Base-by-base conservation (phyloP, 2,329 filamentous ascomycete genomes). In the Fusarium haematococcum region DNA sequence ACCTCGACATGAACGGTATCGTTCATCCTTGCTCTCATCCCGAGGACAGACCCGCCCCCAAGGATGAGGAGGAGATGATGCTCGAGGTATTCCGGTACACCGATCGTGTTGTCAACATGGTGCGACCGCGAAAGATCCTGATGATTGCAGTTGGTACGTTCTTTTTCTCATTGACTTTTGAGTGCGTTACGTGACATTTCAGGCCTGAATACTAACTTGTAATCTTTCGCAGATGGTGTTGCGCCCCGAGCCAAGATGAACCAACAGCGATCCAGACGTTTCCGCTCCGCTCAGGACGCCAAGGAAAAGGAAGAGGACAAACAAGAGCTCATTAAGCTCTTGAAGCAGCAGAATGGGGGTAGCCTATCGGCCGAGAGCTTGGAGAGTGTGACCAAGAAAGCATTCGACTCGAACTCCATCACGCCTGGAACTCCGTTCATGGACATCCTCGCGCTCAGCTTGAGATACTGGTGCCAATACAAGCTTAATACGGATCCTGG, bases 171-270 rank as follows among this genome's bases (percentile, higher is more conserved):
- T 41, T 18, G 7, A 7, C 48, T n/a, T 59, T 27, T 6, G 10
- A 10, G 9, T 7, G n/a, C 7, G n/a, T 7, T n/a, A 18, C 25
- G 5, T n/a, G 27, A 16, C 16, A 35, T 16, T 11, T n/a, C n/a
- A 18, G 9, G 16, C 10, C 13, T 33, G 6, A n/a, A 65, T 66
- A 61, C 81, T 86, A 70, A 84, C 67, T 27, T 65, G 14, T 9
- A 54, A 16, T 23, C n/a, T 10, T 9, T 3, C 3, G 14, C 52
- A 95, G 97, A 99, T 85, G 97, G 97, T 81, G 97, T 99, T 74
- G 97, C 97, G 6, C 97, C 97, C 56, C 93, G 97, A 83, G 97
- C 97, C 68, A 99, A 99, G 85, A 99, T 99, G 97, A 99, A 99
- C 82, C 97, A 99, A 82, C 97, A 99, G 85, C 94, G 97, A 71